Evolutionary conservation across 2,329 filamentous ascomycete genomes (phyloP).

Genomic region (Arthrobotrys sinensis): DNA sequence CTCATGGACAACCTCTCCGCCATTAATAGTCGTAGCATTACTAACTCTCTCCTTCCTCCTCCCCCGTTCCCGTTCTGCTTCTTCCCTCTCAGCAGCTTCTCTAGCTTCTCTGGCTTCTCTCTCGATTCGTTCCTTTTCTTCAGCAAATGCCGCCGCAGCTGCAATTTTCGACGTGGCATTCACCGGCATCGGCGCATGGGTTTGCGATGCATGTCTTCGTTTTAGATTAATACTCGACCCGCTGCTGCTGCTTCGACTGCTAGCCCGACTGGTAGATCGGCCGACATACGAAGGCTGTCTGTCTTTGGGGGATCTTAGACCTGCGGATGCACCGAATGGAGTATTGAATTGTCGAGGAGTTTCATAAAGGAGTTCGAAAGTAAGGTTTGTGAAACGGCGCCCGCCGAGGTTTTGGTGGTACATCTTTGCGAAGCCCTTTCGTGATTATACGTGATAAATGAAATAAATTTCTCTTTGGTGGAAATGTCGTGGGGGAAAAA

Average conservation of each 20-base stretch:
- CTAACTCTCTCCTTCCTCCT: conserved; percentile 60
- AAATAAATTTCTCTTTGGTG: neutral
- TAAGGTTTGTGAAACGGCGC: conserved; percentile 55
- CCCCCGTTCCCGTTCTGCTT: conserved; percentile 19
- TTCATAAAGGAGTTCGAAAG: conserved; percentile 60
- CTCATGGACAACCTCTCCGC: conserved; percentile 47
- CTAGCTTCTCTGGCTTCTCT: conserved; percentile 18
- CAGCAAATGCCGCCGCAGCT: conserved; percentile 52
- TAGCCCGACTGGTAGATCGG: conserved; percentile 44
- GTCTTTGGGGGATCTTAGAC: conserved; percentile 45
- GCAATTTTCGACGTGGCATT: conserved; percentile 55
- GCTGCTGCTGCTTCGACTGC: conserved; percentile 54
- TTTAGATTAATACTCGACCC: conserved; percentile 39
- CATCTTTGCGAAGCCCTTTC: conserved; percentile 18
- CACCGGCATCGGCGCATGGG: conserved; percentile 50
- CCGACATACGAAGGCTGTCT: conserved; percentile 36
- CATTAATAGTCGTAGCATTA: conserved; percentile 57
- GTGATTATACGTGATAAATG: conserved; percentile 7
- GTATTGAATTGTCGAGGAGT: conserved; percentile 52
- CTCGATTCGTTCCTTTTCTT: conserved; percentile 50
- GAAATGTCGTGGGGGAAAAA: neutral
- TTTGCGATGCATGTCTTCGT: conserved; percentile 37
- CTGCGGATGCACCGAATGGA: conserved; percentile 43
- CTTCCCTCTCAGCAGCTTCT: conserved; percentile 33
- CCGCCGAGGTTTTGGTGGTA: conserved; percentile 59